Evolutionary conservation across 768 basidiomycete genomes (phyloP), one percentile per base, ranked within the genome.

Genomic region (Tricholoma terreum): DNA sequence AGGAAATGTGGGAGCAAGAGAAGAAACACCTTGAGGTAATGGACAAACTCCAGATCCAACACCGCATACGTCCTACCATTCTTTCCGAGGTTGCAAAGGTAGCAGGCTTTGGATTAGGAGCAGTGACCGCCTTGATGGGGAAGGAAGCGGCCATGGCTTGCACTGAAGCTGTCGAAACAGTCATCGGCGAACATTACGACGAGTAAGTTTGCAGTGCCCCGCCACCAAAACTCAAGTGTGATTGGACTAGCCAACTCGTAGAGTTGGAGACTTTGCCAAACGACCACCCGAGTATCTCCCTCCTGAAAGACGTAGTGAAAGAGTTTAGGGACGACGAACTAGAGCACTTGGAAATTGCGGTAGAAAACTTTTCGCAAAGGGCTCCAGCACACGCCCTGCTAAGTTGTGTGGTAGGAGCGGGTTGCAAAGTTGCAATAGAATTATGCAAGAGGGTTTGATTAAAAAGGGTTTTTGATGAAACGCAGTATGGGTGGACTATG

Each of bases 1-100:
- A 98, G 94, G 89, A 91, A 58, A 98, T 98, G 95, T 98, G 94
- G 94, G 85, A 92, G 33, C 93, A 93, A 69, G 95, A 98, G 72
- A 90, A 89, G 75, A 92, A 91, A 69, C 95, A 98, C 71, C 77
- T 98, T 11, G 67, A 74, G 0, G 91, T 94, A 31, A 92, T 96
- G 86, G 84, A 94, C 67, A 87, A 84, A 65, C 73, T 98, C 17
- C 90, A 90, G 63, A 63, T 81, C 2, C 94, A 98, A 69, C 93
- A 98, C 69, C 78, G 77, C 22, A 80, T 92, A 35, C 83, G 95
- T 36, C 95, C 95, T 19, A 96, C 95, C 0, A 62, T 88, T 1
- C 78, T 98, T 42, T 86, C 85, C 56, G 90, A 92, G 34, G 78
- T 92, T 5, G 96, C 95, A 61, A 92, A 94, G 68, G 84, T 83